phyloP scores from a whole-genome alignment of 2,329 filamentous ascomycete species.

The Fusarium armeniacum region DNA sequence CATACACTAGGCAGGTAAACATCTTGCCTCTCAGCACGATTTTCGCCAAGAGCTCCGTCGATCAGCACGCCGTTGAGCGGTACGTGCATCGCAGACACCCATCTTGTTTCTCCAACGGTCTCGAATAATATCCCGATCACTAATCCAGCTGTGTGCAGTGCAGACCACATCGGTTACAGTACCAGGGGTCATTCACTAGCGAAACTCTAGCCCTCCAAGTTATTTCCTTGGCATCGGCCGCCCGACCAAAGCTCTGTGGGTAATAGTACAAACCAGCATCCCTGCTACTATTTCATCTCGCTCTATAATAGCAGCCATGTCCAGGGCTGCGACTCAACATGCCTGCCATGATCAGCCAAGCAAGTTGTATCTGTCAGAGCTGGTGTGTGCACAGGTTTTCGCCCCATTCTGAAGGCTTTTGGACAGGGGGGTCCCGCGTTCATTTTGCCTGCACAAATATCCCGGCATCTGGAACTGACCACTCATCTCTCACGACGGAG shows the following conservation, averaged over 20 bases:
- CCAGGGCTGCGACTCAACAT: constrained; percentile 46
- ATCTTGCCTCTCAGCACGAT: constrained; percentile 4
- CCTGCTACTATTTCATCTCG: constrained; percentile 36
- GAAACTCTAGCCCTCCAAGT: constrained; percentile 34
- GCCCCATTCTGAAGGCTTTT: constrained; percentile 31
- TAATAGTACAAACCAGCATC: not conserved
- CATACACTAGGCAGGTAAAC: not conserved
- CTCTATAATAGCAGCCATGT: constrained; percentile 42
- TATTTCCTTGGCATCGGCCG: constrained; percentile 43
- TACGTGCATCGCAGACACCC: constrained; percentile 37
- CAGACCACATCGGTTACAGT: constrained; percentile 34
- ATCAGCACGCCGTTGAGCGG: constrained; percentile 34
- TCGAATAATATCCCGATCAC: constrained; percentile 42
- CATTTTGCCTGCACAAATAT: constrained; percentile 42
- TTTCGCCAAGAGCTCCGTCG: constrained; percentile 12
- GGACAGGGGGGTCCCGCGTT: constrained; percentile 22
- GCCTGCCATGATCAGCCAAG: constrained; percentile 40
- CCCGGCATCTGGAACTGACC: constrained; percentile 26
- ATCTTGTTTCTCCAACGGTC: constrained; percentile 32
- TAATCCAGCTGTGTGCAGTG: constrained; percentile 43
- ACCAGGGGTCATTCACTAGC: constrained; percentile 38
- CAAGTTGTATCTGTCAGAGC: constrained; percentile 39
- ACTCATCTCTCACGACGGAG: constrained; percentile 40
- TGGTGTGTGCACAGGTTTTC: constrained; percentile 33
- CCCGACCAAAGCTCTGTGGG: constrained; percentile 26